These are phyloP conservation scores for Lichtheimia ornata DNA, from an alignment of 371 early-diverging fungal species.

Conservation along the genomic window DNA sequence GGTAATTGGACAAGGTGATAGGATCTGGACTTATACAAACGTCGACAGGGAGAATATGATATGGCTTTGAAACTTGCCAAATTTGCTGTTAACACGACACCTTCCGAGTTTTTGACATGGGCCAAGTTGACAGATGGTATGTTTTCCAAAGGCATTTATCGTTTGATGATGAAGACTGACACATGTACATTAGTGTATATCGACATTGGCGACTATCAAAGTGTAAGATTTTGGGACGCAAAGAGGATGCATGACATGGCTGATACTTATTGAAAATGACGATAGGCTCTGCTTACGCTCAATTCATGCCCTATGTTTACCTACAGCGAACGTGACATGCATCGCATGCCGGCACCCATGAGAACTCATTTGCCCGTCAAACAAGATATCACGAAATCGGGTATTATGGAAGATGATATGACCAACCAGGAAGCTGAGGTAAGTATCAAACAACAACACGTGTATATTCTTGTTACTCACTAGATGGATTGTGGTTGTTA, in stretches of 20 bases:
- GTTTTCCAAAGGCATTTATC: neutral
- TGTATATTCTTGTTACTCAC: constrained; percentile 1
- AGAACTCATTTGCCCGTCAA: constrained; percentile 80
- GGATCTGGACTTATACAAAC: neutral
- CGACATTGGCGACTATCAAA: constrained; percentile 81
- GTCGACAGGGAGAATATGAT: constrained; percentile 60
- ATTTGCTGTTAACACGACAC: constrained; percentile 90
- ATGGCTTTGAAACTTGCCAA: constrained; percentile 86
- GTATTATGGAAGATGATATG: constrained; percentile 73
- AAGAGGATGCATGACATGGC: neutral
- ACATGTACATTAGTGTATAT: constrained; percentile 63
- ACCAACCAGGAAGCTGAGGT: constrained; percentile 70
- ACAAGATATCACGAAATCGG: constrained; percentile 60
- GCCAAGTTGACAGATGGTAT: constrained; percentile 83
- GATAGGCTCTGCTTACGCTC: constrained; percentile 85
- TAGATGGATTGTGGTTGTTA: constrained; percentile 11
- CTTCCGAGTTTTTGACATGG: constrained; percentile 96
- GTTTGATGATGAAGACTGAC: neutral
- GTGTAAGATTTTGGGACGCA: constrained; percentile 39
- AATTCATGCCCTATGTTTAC: constrained; percentile 98
- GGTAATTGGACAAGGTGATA: neutral
- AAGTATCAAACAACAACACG: constrained; percentile 3
- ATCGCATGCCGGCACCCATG: constrained; percentile 89
- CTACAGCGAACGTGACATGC: constrained; percentile 85
- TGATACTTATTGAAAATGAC: neutral